Conservation (phyloP, 805 yeast species). For the Yarrowia sp. region DNA sequence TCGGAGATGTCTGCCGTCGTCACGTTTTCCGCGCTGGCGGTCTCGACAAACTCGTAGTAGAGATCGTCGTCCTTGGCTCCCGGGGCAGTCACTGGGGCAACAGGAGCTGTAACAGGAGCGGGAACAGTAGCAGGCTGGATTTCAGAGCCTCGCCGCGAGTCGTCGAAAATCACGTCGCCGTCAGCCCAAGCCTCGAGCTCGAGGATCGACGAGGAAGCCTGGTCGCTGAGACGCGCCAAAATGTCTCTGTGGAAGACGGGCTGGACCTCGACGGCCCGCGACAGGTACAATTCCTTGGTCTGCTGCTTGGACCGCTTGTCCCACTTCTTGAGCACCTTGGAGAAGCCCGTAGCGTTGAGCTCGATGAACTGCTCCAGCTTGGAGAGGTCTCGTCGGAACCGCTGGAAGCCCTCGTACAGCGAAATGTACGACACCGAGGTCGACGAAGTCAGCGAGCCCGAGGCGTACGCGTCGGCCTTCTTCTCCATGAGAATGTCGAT, state of each 20-base stretch:
- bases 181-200: slow-evolving; percentile 73
- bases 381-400: slow-evolving; percentile 83
- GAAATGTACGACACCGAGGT: slow-evolving; percentile 77
- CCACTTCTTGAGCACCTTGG: slow-evolving; percentile 96
- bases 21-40: slow-evolving; percentile 34
- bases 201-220: slow-evolving; percentile 49
- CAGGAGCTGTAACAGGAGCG: neutral
- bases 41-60: slow-evolving; percentile 60
- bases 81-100: neutral
- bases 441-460: slow-evolving; percentile 51
- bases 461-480: slow-evolving; percentile 51
- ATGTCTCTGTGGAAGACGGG: slow-evolving; percentile 93
- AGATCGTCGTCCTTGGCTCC: slow-evolving; percentile 51
- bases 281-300: slow-evolving; percentile 85
- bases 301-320: slow-evolving; percentile 94
- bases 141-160: slow-evolving; percentile 7
- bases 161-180: slow-evolving; percentile 44
- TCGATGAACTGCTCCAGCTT: slow-evolving; percentile 91
- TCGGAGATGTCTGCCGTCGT: slow-evolving; percentile 45
- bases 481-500: slow-evolving; percentile 73
- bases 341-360: slow-evolving; percentile 91
- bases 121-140: neutral
- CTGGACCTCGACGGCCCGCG: slow-evolving; percentile 92
- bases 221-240: slow-evolving; percentile 78
- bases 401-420: slow-evolving; percentile 81